Evolutionary conservation across 441 rosid species (phyloP).

Genomic region (Hura crepitans): DNA sequence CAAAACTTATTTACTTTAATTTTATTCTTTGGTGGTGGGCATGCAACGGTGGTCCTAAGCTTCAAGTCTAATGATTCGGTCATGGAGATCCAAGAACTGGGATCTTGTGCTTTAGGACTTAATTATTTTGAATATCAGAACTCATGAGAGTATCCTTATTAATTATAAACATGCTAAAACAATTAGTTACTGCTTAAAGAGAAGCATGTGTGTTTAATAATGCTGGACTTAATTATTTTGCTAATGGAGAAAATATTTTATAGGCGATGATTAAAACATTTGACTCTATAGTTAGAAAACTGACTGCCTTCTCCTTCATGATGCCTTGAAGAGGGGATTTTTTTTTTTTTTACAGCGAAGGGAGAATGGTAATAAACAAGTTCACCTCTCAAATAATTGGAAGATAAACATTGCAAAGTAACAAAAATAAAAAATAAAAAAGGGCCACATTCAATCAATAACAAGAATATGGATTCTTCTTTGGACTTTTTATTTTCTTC

Average conservation of each 20-base stretch:
- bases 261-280: slow-evolving; percentile 19
- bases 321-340: not conserved
- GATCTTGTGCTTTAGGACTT: slow-evolving; percentile 11
- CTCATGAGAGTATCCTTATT: no score
- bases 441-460: not conserved
- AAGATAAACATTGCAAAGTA: not conserved
- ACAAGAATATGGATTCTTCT: not conserved
- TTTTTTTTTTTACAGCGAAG: not conserved
- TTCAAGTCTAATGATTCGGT: not conserved
- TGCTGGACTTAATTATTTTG: slow-evolving; percentile 25
- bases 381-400: not conserved
- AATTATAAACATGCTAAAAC: no score
- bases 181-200: not conserved
- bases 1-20: no score
- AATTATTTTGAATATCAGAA: no score
- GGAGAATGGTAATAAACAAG: no score
- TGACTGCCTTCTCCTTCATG: slow-evolving; percentile 20
- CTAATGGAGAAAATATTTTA: no score
- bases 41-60: no score
- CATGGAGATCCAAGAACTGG: slow-evolving; percentile 17
- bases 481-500: not conserved
- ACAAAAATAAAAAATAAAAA: not conserved
- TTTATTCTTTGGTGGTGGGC: no score
- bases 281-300: slow-evolving; percentile 22
- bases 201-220: not conserved